Conservation (phyloP, 768 basidiomycete species). For the Psilocybe tampanensis region DNA sequence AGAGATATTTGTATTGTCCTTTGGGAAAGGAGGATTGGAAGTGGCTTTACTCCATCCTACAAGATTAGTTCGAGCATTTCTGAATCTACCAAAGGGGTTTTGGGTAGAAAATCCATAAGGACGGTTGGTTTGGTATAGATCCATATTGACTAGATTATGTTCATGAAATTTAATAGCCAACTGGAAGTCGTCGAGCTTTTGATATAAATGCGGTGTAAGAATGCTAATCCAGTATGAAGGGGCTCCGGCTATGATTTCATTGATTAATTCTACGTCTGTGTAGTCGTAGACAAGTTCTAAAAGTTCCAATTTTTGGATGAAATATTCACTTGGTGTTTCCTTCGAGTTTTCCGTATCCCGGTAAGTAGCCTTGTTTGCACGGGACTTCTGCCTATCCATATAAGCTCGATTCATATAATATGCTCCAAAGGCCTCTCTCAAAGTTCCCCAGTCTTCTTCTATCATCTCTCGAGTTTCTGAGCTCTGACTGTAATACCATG, state of each 20-base stretch:
- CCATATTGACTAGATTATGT: not conserved
- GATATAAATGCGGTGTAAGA: conserved; percentile 28
- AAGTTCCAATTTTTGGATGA: conserved; percentile 31
- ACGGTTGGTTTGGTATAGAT: not conserved
- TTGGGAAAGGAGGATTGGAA: conserved; percentile 18
- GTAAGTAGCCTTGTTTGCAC: conserved; percentile 29
- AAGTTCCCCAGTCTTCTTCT: conserved; percentile 30
- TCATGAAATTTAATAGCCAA: conserved; percentile 20
- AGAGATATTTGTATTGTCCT: conserved; percentile 21
- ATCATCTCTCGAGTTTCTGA: conserved; percentile 6
- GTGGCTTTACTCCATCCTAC: conserved; percentile 9
- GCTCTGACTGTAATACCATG: conserved; percentile 30
- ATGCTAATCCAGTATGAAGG: conserved; percentile 26
- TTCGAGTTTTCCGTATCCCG: conserved; percentile 23
- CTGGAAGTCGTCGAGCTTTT: conserved; percentile 23
- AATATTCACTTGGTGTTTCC: conserved; percentile 37
- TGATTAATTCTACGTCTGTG: conserved; percentile 32
- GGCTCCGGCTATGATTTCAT: conserved; percentile 20
- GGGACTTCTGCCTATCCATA: conserved; percentile 26
- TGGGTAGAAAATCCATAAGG: not conserved
- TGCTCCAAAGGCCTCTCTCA: conserved; percentile 23
- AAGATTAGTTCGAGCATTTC: not conserved
- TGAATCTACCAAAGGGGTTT: not conserved
- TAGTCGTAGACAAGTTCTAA: conserved; percentile 9
- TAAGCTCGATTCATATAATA: conserved; percentile 34